These are phyloP conservation scores for Delitschia confertaspora DNA, from an alignment of 495 filamentous ascomycete genomes.

Conservation along the genomic window DNA sequence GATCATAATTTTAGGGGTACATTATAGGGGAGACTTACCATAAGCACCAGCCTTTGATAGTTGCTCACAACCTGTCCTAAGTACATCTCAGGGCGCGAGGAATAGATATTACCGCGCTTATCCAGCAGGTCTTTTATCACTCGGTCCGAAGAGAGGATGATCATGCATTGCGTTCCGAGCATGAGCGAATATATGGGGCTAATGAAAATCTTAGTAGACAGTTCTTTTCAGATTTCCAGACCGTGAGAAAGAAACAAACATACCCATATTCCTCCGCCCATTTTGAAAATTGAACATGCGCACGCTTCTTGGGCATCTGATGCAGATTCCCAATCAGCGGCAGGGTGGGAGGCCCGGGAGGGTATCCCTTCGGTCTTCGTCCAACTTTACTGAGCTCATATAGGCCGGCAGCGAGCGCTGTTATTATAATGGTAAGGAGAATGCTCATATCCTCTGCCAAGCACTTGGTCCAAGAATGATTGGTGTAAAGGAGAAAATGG, in stretches of 20 bases:
- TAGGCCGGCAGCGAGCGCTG: too few relatives aligned
- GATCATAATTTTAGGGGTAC: conserved; percentile 19
- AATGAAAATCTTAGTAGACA: too few relatives aligned
- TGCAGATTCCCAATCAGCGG: background rate
- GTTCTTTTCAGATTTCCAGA: too few relatives aligned
- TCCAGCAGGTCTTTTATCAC: conserved; percentile 33
- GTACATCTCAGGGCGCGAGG: conserved; percentile 14
- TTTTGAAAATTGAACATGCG: conserved; percentile 30
- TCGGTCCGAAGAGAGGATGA: conserved; percentile 28
- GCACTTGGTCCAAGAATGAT: too few relatives aligned
- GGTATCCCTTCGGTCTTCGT: conserved; percentile 29
- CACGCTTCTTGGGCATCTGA: background rate
- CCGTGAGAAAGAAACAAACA: too few relatives aligned
- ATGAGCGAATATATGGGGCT: conserved; percentile 31
- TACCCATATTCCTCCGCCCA: conserved; percentile 37
- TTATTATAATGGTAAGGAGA: too few relatives aligned
- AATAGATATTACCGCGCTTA: conserved; percentile 31
- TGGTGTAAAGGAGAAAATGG: too few relatives aligned
- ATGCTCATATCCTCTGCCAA: too few relatives aligned
- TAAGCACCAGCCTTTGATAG: background rate
- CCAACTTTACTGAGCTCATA: too few relatives aligned
- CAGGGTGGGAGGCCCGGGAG: conserved; percentile 31
- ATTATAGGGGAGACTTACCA: conserved; percentile 21
- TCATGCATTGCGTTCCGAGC: conserved; percentile 16
- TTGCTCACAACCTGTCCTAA: background rate